phyloP scores from a whole-genome alignment of 176 grass and related monocot genomes.

The Carex scoparia region DNA sequence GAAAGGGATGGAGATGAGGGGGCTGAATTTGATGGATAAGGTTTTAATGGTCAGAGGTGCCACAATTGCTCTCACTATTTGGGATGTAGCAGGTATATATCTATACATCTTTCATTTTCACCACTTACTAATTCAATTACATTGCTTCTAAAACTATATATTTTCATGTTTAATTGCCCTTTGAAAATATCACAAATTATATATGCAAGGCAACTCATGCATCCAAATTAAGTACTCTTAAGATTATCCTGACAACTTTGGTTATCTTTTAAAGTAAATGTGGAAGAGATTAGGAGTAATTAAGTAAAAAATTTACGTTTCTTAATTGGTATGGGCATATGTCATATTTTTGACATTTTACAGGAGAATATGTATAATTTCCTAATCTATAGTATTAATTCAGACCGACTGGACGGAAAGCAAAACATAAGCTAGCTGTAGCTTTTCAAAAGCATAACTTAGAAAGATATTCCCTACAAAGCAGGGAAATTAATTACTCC shows the following conservation, averaged over 20 bases:
- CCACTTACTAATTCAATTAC: background rate
- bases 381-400: background rate
- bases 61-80: slow-evolving; percentile 76
- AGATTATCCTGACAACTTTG: background rate
- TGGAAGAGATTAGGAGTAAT: background rate
- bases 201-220: background rate
- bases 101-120: background rate
- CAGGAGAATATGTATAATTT: background rate
- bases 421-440: background rate
- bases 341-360: background rate
- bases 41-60: slow-evolving; percentile 54
- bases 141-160: background rate
- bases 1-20: slow-evolving; percentile 74
- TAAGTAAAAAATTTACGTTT: background rate
- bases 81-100: slow-evolving; percentile 82
- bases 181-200: background rate
- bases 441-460: background rate
- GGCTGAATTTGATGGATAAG: slow-evolving; percentile 98
- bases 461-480: background rate
- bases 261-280: background rate
- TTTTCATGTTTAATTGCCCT: background rate
- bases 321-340: background rate
- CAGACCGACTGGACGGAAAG: background rate
- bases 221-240: background rate
- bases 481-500: background rate